Evolutionary conservation across 164 flowering plant genomes (phyloP), one percentile per base, ranked within the genome.

Genomic region (Vitis rotundifolia): DNA sequence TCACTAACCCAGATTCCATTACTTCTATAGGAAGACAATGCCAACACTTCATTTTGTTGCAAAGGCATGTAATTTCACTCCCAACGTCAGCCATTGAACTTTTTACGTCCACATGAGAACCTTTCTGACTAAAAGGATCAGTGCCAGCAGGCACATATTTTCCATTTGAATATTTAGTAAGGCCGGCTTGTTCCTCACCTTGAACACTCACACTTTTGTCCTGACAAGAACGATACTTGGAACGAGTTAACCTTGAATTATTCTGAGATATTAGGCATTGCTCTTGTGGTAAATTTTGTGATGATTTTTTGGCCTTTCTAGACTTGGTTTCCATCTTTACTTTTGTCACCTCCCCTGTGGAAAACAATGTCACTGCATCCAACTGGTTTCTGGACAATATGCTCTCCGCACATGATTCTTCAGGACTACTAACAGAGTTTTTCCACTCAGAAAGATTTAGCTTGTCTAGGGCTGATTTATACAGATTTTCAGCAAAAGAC

Each of bases 221-320:
- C 67, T 79, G 78, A 69, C 71, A 73, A 68, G 83, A 74, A 15
- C 77, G 86, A 75, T 59, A 51, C 66, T 71, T 82, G 31, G 91
- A 86, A 53, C 93, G 85, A 61, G 93, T 90, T 56, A 80, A 51
- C 78, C 89, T 93, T 61, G 69, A 68, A 68, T 65, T 82, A 8
- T 50, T 68, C 51, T 73, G 82, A 71, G 72, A 44, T 31, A 73
- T 66, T 28, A 68, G 19, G 66, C 11, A 49, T 50, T 75, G 76
- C 57, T 74, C 84, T 69, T 66, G 67, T 13, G 67, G 19, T 63
- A 70, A 59, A 72, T 72, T 61, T 60, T 70, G 83, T 22, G 73
- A 19, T 51, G 79, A 61, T 54, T 77, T 86, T 76, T 79, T 89
- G 48, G 78, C 54, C 68, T 77, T 89, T 70, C 84, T 83, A 76